A percentile compares a stretch with the other conserved stretches of the same genome.
Evolutionary conservation across 2,329 filamentous ascomycete genomes (phyloP).

Genomic region (Salinomyces thailandicus): DNA sequence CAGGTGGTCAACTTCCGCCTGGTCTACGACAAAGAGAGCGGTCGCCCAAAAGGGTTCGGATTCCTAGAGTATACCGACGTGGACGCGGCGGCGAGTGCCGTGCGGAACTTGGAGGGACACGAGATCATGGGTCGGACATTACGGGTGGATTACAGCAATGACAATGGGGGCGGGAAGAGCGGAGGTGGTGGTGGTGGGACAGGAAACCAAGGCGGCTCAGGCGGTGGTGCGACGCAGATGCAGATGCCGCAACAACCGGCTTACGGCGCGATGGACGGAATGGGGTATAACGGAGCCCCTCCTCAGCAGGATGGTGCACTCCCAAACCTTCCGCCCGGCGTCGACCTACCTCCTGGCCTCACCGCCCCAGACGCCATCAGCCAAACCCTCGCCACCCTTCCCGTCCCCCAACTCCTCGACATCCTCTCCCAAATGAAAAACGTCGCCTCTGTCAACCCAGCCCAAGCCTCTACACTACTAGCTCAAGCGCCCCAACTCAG

Average conservation of each 20-base stretch:
- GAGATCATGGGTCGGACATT: slow-evolving; percentile 93
- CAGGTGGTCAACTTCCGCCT: slow-evolving; percentile 86
- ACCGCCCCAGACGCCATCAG: slow-evolving; percentile 86
- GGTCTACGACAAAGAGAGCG: slow-evolving; percentile 91
- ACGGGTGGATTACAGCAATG: slow-evolving; percentile 91
- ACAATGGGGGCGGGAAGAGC: slow-evolving; percentile 58
- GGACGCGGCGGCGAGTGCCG: slow-evolving; percentile 83
- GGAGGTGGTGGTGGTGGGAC: not conserved
- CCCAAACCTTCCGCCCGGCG: slow-evolving; percentile 72
- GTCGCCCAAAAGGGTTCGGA: slow-evolving; percentile 89
- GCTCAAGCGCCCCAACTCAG: slow-evolving; percentile 82
- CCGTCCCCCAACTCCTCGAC: slow-evolving; percentile 80
- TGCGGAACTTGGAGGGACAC: slow-evolving; percentile 89
- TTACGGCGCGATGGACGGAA: not conserved
- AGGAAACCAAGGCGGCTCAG: slow-evolving; percentile 10
- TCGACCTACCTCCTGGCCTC: slow-evolving; percentile 71
- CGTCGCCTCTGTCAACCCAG: slow-evolving; percentile 69
- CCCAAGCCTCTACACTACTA: slow-evolving; percentile 75
- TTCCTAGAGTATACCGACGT: slow-evolving; percentile 93
- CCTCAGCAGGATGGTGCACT: slow-evolving; percentile 43
- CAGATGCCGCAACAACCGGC: not conserved
- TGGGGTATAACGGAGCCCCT: slow-evolving; percentile 8
- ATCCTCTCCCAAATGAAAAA: slow-evolving; percentile 92
- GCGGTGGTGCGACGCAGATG: slow-evolving; percentile 15
- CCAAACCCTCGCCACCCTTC: slow-evolving; percentile 74